phyloP scores from a whole-genome alignment of 352 stramenopile species.

The Thalassiosira ordinaria region DNA sequence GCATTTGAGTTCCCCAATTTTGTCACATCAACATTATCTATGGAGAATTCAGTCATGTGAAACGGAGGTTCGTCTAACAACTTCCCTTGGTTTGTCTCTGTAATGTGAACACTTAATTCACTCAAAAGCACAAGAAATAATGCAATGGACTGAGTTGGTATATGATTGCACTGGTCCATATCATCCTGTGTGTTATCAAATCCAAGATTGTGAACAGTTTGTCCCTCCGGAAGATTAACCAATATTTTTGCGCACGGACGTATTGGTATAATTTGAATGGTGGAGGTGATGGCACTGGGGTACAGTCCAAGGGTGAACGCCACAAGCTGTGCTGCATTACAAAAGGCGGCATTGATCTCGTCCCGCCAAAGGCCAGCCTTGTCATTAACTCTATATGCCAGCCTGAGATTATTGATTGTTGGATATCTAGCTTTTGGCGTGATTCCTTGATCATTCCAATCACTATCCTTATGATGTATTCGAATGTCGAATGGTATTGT shows the following conservation, averaged over 20 bases:
- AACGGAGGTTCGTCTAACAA: slow-evolving; percentile 26
- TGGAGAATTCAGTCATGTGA: slow-evolving; percentile 36
- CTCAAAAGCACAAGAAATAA: slow-evolving; percentile 44
- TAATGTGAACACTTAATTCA: slow-evolving; percentile 37
- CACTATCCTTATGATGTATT: no score
- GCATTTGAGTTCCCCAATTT: slow-evolving; percentile 30
- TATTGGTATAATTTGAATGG: slow-evolving; percentile 44
- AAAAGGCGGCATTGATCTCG: slow-evolving; percentile 50
- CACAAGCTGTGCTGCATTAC: slow-evolving; percentile 47
- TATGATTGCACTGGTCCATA: not conserved
- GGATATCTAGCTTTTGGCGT: slow-evolving; percentile 20
- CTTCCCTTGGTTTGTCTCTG: not conserved
- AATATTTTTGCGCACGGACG: slow-evolving; percentile 52
- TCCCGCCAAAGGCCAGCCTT: slow-evolving; percentile 32
- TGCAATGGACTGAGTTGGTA: slow-evolving; percentile 29
- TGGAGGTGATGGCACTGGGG: slow-evolving; percentile 25
- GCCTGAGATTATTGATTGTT: slow-evolving; percentile 52
- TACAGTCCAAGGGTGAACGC: slow-evolving; percentile 39
- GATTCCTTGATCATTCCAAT: slow-evolving; percentile 17
- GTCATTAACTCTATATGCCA: slow-evolving; percentile 41
- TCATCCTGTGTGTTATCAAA: slow-evolving; percentile 16
- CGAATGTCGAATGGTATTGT: slow-evolving; percentile 47
- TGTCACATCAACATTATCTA: slow-evolving; percentile 43
- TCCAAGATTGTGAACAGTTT: slow-evolving; percentile 51
- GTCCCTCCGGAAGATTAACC: slow-evolving; percentile 24